These are phyloP conservation scores for Remersonia thermophila DNA, from an alignment of 2,329 filamentous ascomycete species.

Conservation along the genomic window DNA sequence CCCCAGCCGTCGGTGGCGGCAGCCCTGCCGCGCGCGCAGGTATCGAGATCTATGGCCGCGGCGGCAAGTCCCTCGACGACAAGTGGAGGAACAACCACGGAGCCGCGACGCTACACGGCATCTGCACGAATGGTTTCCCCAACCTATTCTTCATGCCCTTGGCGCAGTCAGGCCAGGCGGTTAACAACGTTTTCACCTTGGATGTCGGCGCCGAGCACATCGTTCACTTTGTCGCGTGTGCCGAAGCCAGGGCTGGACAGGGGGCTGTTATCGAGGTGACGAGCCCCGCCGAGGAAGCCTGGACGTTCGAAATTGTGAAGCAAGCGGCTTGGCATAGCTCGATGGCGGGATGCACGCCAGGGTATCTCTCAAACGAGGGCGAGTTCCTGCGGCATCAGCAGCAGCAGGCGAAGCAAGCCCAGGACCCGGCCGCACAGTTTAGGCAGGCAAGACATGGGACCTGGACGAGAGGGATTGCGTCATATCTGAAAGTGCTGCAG, in stretches of 20 bases:
- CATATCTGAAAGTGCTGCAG: slow-evolving; percentile 16
- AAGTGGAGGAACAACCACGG: slow-evolving; percentile 32
- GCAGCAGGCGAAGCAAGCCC: no score
- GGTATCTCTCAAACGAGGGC: slow-evolving; percentile 39
- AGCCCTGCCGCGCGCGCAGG: slow-evolving; percentile 12
- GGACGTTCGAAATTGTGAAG: slow-evolving; percentile 28
- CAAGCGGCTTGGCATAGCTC: slow-evolving; percentile 28
- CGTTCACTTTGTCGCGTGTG: slow-evolving; percentile 25
- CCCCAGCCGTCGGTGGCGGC: slow-evolving; percentile 17
- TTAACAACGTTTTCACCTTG: slow-evolving; percentile 27
- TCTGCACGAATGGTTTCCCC: slow-evolving; percentile 36
- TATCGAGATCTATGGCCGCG: slow-evolving; percentile 30
- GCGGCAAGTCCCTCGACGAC: slow-evolving; percentile 30
- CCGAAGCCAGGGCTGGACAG: slow-evolving; percentile 14
- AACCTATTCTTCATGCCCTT: slow-evolving; percentile 39
- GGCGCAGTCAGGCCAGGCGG: slow-evolving; percentile 27
- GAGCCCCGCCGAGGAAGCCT: slow-evolving; percentile 33
- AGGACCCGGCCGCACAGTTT: slow-evolving; percentile 20
- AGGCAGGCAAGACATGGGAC: slow-evolving; percentile 19
- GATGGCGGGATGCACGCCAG: slow-evolving; percentile 38
- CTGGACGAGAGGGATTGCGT: slow-evolving; percentile 21
- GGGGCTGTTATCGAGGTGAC: slow-evolving; percentile 31
- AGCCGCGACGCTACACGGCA: slow-evolving; percentile 39
- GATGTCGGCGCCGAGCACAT: slow-evolving; percentile 29
- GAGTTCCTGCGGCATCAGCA: slow-evolving; percentile 12